Conservation (phyloP, 2,329 filamentous ascomycete species). For the Colletotrichum salicis region DNA sequence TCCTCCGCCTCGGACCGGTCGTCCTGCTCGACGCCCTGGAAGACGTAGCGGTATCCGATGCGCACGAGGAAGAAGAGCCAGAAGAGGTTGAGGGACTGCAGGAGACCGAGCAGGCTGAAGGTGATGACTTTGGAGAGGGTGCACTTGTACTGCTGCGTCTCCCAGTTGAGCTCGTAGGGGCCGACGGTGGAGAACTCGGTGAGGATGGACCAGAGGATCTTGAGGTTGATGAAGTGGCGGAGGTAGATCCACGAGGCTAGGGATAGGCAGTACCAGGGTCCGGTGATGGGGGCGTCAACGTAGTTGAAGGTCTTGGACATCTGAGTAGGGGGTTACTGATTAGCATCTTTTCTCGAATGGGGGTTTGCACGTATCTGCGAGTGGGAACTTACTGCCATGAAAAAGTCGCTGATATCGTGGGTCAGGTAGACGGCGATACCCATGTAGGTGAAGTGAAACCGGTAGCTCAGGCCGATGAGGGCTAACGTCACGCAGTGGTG, state of each 20-base stretch:
- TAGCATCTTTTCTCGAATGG: background rate
- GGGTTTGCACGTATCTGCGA: too few relatives aligned
- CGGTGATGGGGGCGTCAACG: slow-evolving; percentile 69
- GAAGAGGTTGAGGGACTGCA: slow-evolving; percentile 70
- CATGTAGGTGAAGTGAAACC: slow-evolving; percentile 82
- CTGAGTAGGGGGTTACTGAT: slow-evolving; percentile 39
- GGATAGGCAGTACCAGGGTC: slow-evolving; percentile 74
- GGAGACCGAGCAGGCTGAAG: slow-evolving; percentile 59
- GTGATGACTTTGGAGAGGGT: slow-evolving; percentile 63
- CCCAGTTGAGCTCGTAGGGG: slow-evolving; percentile 68
- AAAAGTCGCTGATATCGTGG: slow-evolving; percentile 80
- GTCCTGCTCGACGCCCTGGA: slow-evolving; percentile 61
- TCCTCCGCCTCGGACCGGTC: slow-evolving; percentile 68
- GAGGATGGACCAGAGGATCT: slow-evolving; percentile 67
- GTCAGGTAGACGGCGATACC: slow-evolving; percentile 80
- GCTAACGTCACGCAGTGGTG: slow-evolving; percentile 78
- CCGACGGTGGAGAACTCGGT: slow-evolving; percentile 68
- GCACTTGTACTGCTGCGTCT: slow-evolving; percentile 69
- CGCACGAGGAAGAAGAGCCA: slow-evolving; percentile 69
- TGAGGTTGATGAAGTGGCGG: slow-evolving; percentile 74
- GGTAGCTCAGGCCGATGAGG: slow-evolving; percentile 75
- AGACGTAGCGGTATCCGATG: slow-evolving; percentile 64
- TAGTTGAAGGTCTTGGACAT: slow-evolving; percentile 80
- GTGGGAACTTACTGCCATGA: slow-evolving; percentile 70
- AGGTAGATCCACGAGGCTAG: slow-evolving; percentile 76